Evolutionary conservation across 2,329 filamentous ascomycete species (phyloP).

Genomic region (Calonectria leucothoes): DNA sequence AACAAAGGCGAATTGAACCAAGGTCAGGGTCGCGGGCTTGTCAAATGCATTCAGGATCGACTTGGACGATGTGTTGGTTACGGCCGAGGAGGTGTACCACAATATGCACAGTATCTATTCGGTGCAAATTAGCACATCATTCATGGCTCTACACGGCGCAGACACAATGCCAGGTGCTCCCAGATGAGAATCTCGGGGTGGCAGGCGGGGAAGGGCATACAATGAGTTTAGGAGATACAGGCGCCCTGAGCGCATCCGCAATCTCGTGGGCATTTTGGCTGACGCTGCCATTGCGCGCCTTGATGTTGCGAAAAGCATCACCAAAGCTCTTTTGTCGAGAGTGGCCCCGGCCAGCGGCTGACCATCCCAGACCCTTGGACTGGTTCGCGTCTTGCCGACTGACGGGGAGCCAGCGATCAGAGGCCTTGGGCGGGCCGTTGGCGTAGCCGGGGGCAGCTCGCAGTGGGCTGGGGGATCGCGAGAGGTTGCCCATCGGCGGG

Average conservation of each 20-base stretch:
- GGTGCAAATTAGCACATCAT: conserved; percentile 43
- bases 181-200: neutral
- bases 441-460: conserved; percentile 41
- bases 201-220: conserved; percentile 61
- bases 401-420: conserved; percentile 44
- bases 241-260: conserved; percentile 89
- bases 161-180: neutral
- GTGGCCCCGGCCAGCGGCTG: conserved; percentile 62
- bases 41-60: conserved; percentile 93
- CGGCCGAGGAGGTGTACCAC: conserved; percentile 95
- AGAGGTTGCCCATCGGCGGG: conserved; percentile 43
- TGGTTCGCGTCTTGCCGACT: conserved; percentile 39
- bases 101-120: conserved; percentile 82
- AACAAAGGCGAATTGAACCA: conserved; percentile 94
- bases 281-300: conserved; percentile 84
- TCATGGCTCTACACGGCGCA: conserved; percentile 21
- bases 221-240: conserved; percentile 87
- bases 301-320: conserved; percentile 87
- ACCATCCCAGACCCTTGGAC: conserved; percentile 36
- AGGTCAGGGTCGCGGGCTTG: conserved; percentile 90
- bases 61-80: conserved; percentile 98
- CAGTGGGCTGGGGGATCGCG: conserved; percentile 42
- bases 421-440: conserved; percentile 43
- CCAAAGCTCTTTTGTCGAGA: conserved; percentile 86
- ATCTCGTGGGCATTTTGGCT: conserved; percentile 95